Base-by-base conservation (phyloP, 306 rosid genomes). In the Quercus variabilis region DNA sequence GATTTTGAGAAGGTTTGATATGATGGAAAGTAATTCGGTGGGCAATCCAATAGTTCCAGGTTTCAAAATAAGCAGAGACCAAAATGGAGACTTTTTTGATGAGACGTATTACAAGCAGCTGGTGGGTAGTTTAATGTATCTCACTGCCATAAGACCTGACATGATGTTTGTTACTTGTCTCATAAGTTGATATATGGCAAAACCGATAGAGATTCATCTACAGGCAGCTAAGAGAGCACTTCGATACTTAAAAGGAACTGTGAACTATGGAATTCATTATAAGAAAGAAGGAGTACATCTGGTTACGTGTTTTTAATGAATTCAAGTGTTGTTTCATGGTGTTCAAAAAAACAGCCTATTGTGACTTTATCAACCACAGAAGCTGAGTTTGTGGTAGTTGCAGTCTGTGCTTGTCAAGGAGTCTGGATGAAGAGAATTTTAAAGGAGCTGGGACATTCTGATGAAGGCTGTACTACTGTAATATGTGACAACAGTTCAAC, bases 401-500 rank as follows among this genome's bases (percentile, higher is more conserved):
- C 14, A 9, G 0, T 49, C 2, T 63, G 49, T 46, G 73, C 73
- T 25, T 76, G 79, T 76, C 79, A 76, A 64, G 60, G 49, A 33
- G 57, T 76, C 8, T 76, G 51, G 79, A 21, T 76, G 19, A 46
- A 33, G 21, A 76, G 55, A 49, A 76, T 76, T 25, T 55, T 76
- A 14, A 5, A 63, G 7, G 62, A 64, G 20, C 18, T 76, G 26
- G 72, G 72, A 14, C 18, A 17, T n/a, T 62, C 33, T 20, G 33
- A 46, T 18, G 58, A 14, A 63, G 49, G 55, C 6, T 31, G 30
- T 3, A 12, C 62, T 25, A 76, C 59, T 9, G 15, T 63, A 7
- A 64, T 76, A 55, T 63, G 79, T 76, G 73, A 76, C 41, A 76
- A 30, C 12, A 76, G 18, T 49, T 76, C 51, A 76, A 6, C 51